Percentiles rank a stretch among this genome's conserved stretches.
phyloP scores from a whole-genome alignment of 2,329 filamentous ascomycete genomes.

The Sporothrix phasma region DNA sequence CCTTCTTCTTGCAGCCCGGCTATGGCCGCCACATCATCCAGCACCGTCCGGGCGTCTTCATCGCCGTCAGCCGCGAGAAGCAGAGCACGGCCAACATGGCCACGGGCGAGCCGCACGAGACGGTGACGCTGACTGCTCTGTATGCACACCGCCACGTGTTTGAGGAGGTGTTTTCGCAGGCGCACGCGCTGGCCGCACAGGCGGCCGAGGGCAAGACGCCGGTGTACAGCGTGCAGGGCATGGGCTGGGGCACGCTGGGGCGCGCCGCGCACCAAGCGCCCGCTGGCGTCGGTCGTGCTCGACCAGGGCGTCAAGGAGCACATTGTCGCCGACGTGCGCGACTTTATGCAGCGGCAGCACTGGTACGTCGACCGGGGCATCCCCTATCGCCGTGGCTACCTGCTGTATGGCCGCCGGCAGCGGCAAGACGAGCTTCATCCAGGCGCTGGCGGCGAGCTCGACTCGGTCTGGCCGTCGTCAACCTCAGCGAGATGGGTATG shows the following conservation, averaged over 20 bases:
- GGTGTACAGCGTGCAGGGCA: slow-evolving; percentile 76
- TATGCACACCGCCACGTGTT: slow-evolving; percentile 86
- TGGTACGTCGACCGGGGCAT: slow-evolving; percentile 96
- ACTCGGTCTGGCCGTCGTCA: slow-evolving; percentile 86
- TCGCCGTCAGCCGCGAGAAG: slow-evolving; percentile 77
- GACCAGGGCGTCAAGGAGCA: slow-evolving; percentile 74
- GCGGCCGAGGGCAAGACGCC: slow-evolving; percentile 86
- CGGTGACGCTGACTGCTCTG: slow-evolving; percentile 80
- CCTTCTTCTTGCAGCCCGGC: slow-evolving; percentile 82
- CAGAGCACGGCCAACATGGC: slow-evolving; percentile 71
- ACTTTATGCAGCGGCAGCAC: slow-evolving; percentile 66
- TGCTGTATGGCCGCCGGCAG: slow-evolving; percentile 85
- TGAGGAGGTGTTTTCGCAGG: slow-evolving; percentile 79
- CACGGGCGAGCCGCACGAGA: slow-evolving; percentile 87
- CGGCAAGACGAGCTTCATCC: slow-evolving; percentile 93
- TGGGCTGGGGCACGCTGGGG: slow-evolving; percentile 81
- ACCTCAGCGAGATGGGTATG: slow-evolving; percentile 79
- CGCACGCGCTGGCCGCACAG: slow-evolving; percentile 66
- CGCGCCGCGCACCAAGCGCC: slow-evolving; percentile 73
- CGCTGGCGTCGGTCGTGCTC: slow-evolving; percentile 77
- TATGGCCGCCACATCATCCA: slow-evolving; percentile 83
- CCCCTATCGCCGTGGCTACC: slow-evolving; percentile 80
- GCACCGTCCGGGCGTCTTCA: slow-evolving; percentile 69
- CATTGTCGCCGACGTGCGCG: slow-evolving; percentile 69
- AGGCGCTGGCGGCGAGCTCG: slow-evolving; percentile 82